Evolutionary conservation across 176 grass and related monocot genomes (phyloP), one percentile per base, ranked within the genome.

Genomic region (Carex cristatella): DNA sequence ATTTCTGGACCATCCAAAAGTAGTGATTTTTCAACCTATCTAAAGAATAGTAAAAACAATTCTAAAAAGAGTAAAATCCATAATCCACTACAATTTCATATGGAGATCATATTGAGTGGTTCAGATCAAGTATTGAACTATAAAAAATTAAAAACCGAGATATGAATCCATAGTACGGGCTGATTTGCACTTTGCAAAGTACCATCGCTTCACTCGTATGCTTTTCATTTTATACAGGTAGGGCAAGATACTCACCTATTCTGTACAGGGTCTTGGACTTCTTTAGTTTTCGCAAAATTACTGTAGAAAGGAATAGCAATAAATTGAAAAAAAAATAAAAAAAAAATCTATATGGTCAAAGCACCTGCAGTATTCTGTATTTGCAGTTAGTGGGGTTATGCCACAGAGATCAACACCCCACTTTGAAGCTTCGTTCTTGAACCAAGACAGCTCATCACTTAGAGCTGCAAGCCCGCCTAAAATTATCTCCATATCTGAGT

Each of bases 371-470:
- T 98, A 93, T 38, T 94, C 91, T 58, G 79, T 44, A 90, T 94
- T 98, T 31, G 88, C 85, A 53, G 85, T 80, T 32, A 93, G 80
- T 74, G 90, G 91, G 55, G 89, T 65, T 82, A 90, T 79, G 60
- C 64, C 84, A 63, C 74, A 51, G 81, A 94, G 88, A 79, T 94
- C 56, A 30, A 92, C 69, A 51, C 75, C 67, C 95, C 95, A 98
- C 86, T 89, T 91, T 35, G 70, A 88, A 87, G 90, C 90, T 92
- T 94, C 94, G 5, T 83, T 94, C 58, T 85, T 89, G 88, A 97
- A 94, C 92, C 94, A 94, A 40, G 88, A 90, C 7, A 94, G 84
- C 83, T 97, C 92, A 87, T 94, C 90, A 42, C 80, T 92, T 14
- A 97, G 38, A 85, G 87, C 87, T 80, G 90, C 83, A 59, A 92